Percentiles rank a stretch among this genome's conserved stretches.
These are phyloP conservation scores for Penicillium verhagenii DNA, from an alignment of 495 filamentous ascomycete genomes.

Conservation along the genomic window DNA sequence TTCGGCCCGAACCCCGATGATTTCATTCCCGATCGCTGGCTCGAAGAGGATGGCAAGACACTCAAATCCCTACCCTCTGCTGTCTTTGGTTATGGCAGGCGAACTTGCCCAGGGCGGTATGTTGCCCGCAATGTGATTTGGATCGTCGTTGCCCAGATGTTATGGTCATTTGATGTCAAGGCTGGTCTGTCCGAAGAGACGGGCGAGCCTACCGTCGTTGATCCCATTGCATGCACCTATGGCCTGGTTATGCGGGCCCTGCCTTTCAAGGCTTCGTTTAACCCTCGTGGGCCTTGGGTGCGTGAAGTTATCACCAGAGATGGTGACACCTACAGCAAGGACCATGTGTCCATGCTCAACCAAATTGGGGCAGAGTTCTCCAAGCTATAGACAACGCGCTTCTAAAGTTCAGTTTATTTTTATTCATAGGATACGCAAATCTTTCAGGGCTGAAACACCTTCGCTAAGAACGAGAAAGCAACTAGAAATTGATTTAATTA, in stretches of 20 bases:
- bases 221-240: constrained; percentile 25
- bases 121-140: constrained; percentile 29
- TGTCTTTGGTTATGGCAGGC: constrained; percentile 31
- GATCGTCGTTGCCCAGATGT: constrained; percentile 22
- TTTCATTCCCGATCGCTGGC: constrained; percentile 30
- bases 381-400: constrained; percentile 20
- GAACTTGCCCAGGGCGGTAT: constrained; percentile 27
- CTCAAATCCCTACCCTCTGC: constrained; percentile 1
- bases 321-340: constrained; percentile 19
- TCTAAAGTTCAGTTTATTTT: too few species aligned
- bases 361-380: constrained; percentile 24
- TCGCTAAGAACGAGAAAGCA: too few species aligned
- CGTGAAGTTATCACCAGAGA: constrained; percentile 11
- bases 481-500: too few species aligned
- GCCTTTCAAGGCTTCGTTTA: constrained; percentile 24
- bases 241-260: constrained; percentile 25
- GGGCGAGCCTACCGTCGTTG: constrained; percentile 15
- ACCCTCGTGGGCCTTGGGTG: constrained; percentile 21
- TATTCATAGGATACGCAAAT: too few species aligned
- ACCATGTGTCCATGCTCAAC: constrained; percentile 31
- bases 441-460: too few species aligned
- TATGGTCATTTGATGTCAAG: constrained; percentile 35
- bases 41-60: constrained; percentile 15
- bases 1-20: constrained; percentile 17
- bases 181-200: constrained; percentile 10